Evolutionary conservation across 2,329 filamentous ascomycete species (phyloP), one percentile per base, ranked within the genome.

Genomic region (Aureobasidium sp.): DNA sequence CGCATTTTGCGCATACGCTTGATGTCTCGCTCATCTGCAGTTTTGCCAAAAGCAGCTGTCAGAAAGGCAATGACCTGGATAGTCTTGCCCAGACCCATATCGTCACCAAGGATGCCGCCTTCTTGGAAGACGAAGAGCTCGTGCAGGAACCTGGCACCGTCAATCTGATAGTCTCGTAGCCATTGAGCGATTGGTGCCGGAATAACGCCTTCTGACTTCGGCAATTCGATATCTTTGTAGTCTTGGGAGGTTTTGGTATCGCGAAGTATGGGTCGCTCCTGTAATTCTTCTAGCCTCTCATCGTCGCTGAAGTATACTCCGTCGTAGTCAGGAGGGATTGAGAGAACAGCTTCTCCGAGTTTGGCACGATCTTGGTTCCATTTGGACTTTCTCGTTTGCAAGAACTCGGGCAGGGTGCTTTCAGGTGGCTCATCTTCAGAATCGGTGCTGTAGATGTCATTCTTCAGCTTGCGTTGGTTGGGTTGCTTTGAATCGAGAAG

Each of bases 1-100:
- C 91, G 83, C 71, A 94, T 86, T 71, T 94, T 94, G 41, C 93
- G 84, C 88, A 97, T 92, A 25, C 91, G 82, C 71, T 95, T 95
- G 5, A 77, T 79, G 68, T 99, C 94, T 55, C 91, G 81, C 71
- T 92, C 88, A 67, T 96, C 93, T 0, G 87, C 93, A 0, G 89
- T 95, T 76, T 99, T 99, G 8, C 94, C 94, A 71, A 96, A 99
- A 0, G 91, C 92, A 1, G 86, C 91, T 0, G 91, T 90, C 27
- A 99, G 78, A 66, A 99, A 97, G 0, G 92, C 89, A 62, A 91
- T 94, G 30, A 99, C 90, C 73, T 99, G 94, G 2, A 99, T 90
- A 0, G 94, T 99, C 75, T 99, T 99, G 0, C 94, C 94, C 36
- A 99, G 75, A 25, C 94, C 94, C 94, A 99, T 99, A 69, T 99